These are phyloP conservation scores for Calonectria henricotiae DNA, from an alignment of 2,329 filamentous ascomycete species.

Conservation along the genomic window DNA sequence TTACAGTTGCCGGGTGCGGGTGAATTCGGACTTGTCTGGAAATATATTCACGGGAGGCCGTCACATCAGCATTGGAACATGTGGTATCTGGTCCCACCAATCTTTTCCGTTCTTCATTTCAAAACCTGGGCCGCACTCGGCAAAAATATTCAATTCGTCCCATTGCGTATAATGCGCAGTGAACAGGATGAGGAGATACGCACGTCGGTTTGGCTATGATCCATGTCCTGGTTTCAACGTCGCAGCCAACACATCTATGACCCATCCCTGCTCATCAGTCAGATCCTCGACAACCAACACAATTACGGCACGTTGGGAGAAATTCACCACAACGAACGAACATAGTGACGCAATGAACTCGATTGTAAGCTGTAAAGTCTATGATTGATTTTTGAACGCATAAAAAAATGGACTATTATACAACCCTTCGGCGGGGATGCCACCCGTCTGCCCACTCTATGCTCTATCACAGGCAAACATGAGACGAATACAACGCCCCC, in stretches of 20 bases:
- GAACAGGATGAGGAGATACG: too few relatives aligned
- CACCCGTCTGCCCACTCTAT: slow-evolving; percentile 51
- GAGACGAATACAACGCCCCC: slow-evolving; percentile 47
- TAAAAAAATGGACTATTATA: slow-evolving; percentile 52
- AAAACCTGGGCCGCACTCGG: too few relatives aligned
- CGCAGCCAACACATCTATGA: background rate
- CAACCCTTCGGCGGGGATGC: slow-evolving; percentile 48
- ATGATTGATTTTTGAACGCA: slow-evolving; percentile 46
- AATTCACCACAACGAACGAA: background rate
- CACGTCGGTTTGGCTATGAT: too few relatives aligned
- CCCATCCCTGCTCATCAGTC: background rate
- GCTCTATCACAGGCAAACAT: slow-evolving; percentile 50
- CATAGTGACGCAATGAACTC: slow-evolving; percentile 2
- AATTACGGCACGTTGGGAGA: background rate
- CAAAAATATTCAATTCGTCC: too few relatives aligned
- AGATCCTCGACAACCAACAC: background rate
- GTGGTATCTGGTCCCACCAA: too few relatives aligned
- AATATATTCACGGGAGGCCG: too few relatives aligned
- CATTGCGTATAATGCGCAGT: too few relatives aligned
- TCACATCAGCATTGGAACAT: too few relatives aligned
- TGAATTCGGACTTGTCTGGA: too few relatives aligned
- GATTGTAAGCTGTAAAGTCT: slow-evolving; percentile 44
- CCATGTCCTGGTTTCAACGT: too few relatives aligned
- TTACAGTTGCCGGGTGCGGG: too few relatives aligned
- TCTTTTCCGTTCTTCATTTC: too few relatives aligned